These are phyloP conservation scores for Terana coerulea DNA, from an alignment of 768 basidiomycete species.

Conservation along the genomic window DNA sequence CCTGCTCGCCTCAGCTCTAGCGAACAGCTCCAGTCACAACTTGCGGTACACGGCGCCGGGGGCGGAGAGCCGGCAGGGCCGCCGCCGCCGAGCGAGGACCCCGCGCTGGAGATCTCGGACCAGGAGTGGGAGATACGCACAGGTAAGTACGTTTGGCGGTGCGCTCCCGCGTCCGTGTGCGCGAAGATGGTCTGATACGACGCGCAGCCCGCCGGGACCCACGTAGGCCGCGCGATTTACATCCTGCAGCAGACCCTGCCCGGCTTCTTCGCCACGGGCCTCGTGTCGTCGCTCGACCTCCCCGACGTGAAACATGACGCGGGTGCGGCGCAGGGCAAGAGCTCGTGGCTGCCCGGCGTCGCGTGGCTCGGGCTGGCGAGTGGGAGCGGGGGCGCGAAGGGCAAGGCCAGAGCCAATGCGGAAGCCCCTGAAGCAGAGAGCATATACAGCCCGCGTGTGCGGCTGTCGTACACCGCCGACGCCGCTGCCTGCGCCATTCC, in stretches of 20 bases:
- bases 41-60: not conserved
- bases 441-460: conserved; percentile 62
- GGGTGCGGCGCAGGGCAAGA: not conserved
- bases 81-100: conserved; percentile 30
- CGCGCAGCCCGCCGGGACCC: conserved; percentile 5
- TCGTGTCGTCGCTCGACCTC: conserved; percentile 51
- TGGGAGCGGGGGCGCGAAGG: conserved; percentile 13
- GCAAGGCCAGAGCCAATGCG: conserved; percentile 18
- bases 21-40: too few relatives aligned
- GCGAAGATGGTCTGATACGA: conserved; percentile 29
- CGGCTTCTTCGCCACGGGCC: conserved; percentile 64
- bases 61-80: not conserved
- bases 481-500: conserved; percentile 64
- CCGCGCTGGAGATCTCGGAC: conserved; percentile 45
- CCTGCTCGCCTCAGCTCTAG: too few relatives aligned
- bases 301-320: not conserved
- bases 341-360: not conserved
- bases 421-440: conserved; percentile 27
- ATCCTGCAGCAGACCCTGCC: conserved; percentile 68
- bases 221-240: conserved; percentile 64
- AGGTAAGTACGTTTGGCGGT: conserved; percentile 36
- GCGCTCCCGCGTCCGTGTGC: not conserved
- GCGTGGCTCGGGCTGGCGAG: conserved; percentile 17
- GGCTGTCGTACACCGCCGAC: conserved; percentile 68
- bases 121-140: conserved; percentile 77